phyloP scores from a whole-genome alignment of 495 filamentous ascomycete species.

The Letharia lupina region DNA sequence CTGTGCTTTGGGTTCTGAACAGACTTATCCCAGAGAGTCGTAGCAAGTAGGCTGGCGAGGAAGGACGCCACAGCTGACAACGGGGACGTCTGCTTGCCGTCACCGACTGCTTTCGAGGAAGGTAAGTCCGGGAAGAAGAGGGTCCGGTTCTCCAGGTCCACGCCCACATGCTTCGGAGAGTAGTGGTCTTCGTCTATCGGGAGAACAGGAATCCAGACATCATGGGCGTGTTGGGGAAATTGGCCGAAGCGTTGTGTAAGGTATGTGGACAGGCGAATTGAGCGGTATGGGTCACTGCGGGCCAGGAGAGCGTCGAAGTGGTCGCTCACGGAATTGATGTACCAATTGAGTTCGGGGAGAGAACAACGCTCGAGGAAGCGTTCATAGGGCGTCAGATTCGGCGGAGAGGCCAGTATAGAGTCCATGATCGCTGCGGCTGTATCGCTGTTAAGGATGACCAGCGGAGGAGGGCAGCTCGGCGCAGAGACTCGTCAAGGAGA shows the following conservation, averaged over 20 bases:
- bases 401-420: neutral
- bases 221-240: neutral
- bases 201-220: neutral
- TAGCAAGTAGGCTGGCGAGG: neutral
- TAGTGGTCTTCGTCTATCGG: neutral
- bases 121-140: neutral
- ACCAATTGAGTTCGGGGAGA: constrained; percentile 5
- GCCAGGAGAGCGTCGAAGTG: constrained; percentile 1
- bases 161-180: neutral
- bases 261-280: neutral
- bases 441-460: neutral
- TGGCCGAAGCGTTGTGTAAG: neutral
- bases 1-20: constrained; percentile 4
- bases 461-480: neutral
- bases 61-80: neutral
- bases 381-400: constrained; percentile 1
- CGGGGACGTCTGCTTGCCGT: constrained; percentile 1
- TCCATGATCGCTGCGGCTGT: neutral
- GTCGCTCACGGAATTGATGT: neutral
- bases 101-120: neutral
- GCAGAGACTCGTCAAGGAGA: neutral
- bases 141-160: neutral
- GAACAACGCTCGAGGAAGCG: constrained; percentile 6
- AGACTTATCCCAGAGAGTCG: constrained; percentile 2
- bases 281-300: neutral